phyloP scores from a whole-genome alignment of 768 basidiomycete species.

The Pholiota microspora region DNA sequence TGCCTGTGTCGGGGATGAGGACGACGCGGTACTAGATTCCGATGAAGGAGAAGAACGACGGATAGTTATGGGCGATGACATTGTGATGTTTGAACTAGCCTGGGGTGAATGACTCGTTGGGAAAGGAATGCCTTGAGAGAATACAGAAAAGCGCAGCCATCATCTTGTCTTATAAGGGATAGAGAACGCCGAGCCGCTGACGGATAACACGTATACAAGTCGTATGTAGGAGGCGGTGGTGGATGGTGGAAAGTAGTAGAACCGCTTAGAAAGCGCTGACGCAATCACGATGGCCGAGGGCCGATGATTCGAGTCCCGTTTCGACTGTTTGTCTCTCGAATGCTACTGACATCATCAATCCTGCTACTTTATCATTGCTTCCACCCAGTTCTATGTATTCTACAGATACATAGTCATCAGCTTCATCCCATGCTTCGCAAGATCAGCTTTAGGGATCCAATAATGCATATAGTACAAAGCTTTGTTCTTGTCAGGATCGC shows the following conservation, averaged over 20 bases:
- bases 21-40: background rate
- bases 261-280: background rate
- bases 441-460: no score
- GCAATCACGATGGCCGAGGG: background rate
- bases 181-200: background rate
- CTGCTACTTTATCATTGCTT: no score
- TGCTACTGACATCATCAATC: no score
- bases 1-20: background rate
- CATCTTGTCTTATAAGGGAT: background rate
- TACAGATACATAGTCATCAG: no score
- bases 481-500: no score
- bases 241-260: background rate
- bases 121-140: background rate
- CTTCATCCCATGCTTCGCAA: no score
- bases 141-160: background rate
- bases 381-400: no score
- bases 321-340: no score
- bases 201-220: background rate
- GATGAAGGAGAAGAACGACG: background rate
- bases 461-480: no score
- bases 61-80: conserved; percentile 7
- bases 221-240: background rate
- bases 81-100: background rate
- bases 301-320: no score
- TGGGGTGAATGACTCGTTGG: background rate